These are phyloP conservation scores for Nannochloris sp. DNA, from an alignment of 139 green algal genomes.

Conservation along the genomic window DNA sequence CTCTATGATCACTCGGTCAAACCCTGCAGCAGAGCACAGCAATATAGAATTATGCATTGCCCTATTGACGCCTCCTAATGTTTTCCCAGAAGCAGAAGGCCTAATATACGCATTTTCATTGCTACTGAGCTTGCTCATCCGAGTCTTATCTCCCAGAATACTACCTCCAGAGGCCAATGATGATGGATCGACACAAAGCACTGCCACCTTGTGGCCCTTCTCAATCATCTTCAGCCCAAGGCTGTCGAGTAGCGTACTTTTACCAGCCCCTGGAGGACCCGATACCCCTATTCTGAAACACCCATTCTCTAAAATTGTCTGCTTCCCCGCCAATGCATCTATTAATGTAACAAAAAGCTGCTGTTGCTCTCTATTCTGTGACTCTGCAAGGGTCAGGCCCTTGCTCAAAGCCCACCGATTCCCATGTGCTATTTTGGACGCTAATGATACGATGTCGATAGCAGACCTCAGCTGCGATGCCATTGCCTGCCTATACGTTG, in stretches of 20 bases:
- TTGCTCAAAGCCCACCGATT: slow-evolving; percentile 9
- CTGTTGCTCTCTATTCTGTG: slow-evolving; percentile 5
- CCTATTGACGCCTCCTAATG: slow-evolving; percentile 45
- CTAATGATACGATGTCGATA: not conserved
- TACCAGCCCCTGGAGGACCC: slow-evolving; percentile 45
- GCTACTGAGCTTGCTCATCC: slow-evolving; percentile 43
- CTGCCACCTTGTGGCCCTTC: slow-evolving; percentile 35
- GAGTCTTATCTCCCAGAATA: slow-evolving; percentile 65
- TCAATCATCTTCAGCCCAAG: slow-evolving; percentile 32
- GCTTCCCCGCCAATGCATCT: not conserved
- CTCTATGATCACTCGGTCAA: slow-evolving; percentile 34
- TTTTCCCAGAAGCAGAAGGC: slow-evolving; percentile 41
- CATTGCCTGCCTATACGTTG: no score
- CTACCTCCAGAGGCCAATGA: slow-evolving; percentile 32
- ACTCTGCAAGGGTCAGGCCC: slow-evolving; percentile 9
- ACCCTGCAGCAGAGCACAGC: slow-evolving; percentile 47
- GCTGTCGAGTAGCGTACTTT: slow-evolving; percentile 37
- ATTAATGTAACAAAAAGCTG: slow-evolving; percentile 4
- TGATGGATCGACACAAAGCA: slow-evolving; percentile 55
- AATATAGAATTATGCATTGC: slow-evolving; percentile 46
- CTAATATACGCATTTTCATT: slow-evolving; percentile 40
- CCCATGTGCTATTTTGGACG: not conserved
- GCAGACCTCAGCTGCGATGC: not conserved
- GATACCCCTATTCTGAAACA: slow-evolving; percentile 33
- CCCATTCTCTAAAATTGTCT: not conserved